Evolutionary conservation across 2,329 filamentous ascomycete genomes (phyloP), one percentile per base, ranked within the genome.

Genomic region (Xenosphaeropsis pyriputrescens): DNA sequence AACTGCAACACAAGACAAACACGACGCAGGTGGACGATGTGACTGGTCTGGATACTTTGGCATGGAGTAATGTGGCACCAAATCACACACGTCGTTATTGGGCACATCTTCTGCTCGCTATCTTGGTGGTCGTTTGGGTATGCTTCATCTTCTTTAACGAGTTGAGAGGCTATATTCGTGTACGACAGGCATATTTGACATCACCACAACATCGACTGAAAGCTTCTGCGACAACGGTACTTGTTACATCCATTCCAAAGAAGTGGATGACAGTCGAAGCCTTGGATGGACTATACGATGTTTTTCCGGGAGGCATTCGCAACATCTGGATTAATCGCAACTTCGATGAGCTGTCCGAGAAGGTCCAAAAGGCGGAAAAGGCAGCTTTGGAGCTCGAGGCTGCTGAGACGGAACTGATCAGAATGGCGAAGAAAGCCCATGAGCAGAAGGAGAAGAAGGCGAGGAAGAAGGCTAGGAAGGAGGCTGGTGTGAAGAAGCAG

Each of bases 271-370:
- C 73, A 2, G 72, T 85, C 35, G 78, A 93, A 33, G 84, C 85
- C 1, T 68, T 98, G 4, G 71, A 76, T 41, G 81, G 80, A 0
- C 66, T 98, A 0, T 98, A 93, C 51, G 91, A 98, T 55, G 88
- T 96, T 1, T 96, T 95, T 49, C 91, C 91, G 0, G 91, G 91
- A 15, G 91, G 91, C 19, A 80, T 98, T 52, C 75, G 85, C 42
- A 96, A 96, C 48, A 83, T 98, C 34, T 98, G 89, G 88, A 78
- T 98, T 49, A 98, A 95, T 42, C 75, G 89, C 43, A 84, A 98
- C 53, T 79, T 85, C 47, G 84, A 88, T 32, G 70, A 79, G 7
- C 69, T 98, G 9, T 70, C 84, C 34, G 80, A 88, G 43, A 96
- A 96, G 55, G 81, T 96, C 34, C 72, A 83, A 35, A 63, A 75